Percentiles rank a stretch among this genome's conserved stretches.
These are phyloP conservation scores for Saccharomycopsis olivae DNA, from an alignment of 805 yeast genomes.

Conservation along the genomic window DNA sequence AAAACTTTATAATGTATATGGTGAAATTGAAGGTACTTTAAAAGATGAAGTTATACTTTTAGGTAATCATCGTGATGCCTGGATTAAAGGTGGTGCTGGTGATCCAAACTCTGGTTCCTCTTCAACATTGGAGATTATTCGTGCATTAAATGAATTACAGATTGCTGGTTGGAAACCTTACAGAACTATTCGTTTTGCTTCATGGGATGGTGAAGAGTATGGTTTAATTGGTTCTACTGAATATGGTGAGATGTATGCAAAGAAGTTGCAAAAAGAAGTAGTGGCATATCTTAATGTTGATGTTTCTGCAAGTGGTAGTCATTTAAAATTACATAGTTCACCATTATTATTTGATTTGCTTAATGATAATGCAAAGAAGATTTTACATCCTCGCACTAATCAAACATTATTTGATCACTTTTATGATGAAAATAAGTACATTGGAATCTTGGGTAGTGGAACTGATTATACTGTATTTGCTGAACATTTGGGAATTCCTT, in stretches of 20 bases:
- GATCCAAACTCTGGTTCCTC: slow-evolving; percentile 42
- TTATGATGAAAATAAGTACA: slow-evolving; percentile 13
- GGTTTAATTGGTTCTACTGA: slow-evolving; percentile 71
- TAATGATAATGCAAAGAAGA: slow-evolving; percentile 30
- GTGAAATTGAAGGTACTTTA: slow-evolving; percentile 46
- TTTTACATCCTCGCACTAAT: slow-evolving; percentile 27
- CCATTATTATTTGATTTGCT: slow-evolving; percentile 45
- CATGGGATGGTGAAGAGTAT: slow-evolving; percentile 30
- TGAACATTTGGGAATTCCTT: slow-evolving; percentile 49
- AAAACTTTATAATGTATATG: slow-evolving; percentile 34
- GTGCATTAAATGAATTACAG: slow-evolving; percentile 28
- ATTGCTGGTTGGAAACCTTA: slow-evolving; percentile 14
- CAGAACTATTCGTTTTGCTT: slow-evolving; percentile 10
- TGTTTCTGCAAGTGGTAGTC: slow-evolving; percentile 49
- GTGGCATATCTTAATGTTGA: slow-evolving; percentile 64
- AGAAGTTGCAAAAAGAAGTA: slow-evolving; percentile 35
- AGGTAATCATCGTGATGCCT: slow-evolving; percentile 47
- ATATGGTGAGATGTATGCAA: slow-evolving; percentile 52
- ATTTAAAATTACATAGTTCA: slow-evolving; percentile 42
- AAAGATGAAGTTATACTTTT: slow-evolving; percentile 41
- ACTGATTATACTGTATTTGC: slow-evolving; percentile 55
- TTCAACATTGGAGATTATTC: slow-evolving; percentile 39
- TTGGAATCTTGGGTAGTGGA: slow-evolving; percentile 55
- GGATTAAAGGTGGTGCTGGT: slow-evolving; percentile 37
- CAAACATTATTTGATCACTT: slow-evolving; percentile 16